Evolutionary conservation across 768 basidiomycete species (phyloP).

Genomic region (Boletus barrowsii): DNA sequence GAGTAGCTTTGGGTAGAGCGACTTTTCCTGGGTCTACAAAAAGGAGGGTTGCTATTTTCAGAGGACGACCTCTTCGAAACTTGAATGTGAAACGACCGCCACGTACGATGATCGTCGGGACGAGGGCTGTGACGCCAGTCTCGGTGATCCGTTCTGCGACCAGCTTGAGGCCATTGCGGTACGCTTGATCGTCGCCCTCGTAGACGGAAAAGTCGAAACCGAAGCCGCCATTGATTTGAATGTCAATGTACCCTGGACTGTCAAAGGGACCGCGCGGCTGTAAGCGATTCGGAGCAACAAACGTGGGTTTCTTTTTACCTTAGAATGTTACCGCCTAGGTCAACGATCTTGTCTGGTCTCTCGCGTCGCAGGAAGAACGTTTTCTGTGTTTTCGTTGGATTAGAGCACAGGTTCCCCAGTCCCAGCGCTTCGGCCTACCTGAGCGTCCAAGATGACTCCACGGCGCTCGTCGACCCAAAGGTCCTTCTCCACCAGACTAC

Average conservation of each 20-base stretch:
- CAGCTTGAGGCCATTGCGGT: constrained; percentile 61
- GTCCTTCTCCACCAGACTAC: constrained; percentile 67
- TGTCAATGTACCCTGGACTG: constrained; percentile 84
- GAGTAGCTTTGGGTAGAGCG: constrained; percentile 69
- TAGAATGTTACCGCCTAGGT: constrained; percentile 74
- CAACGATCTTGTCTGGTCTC: constrained; percentile 60
- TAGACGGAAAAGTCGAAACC: constrained; percentile 86
- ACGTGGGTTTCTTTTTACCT: constrained; percentile 38
- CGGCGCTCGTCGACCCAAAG: constrained; percentile 77
- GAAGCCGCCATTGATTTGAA: constrained; percentile 89
- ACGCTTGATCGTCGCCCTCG: constrained; percentile 64
- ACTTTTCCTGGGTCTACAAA: constrained; percentile 71
- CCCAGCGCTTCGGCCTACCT: constrained; percentile 39
- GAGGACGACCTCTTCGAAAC: background rate
- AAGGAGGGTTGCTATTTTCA: background rate
- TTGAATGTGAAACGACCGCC: background rate
- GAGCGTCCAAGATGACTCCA: constrained; percentile 74
- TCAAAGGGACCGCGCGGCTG: constrained; percentile 1
- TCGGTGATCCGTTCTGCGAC: constrained; percentile 78
- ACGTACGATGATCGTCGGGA: constrained; percentile 72
- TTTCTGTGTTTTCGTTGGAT: constrained; percentile 38
- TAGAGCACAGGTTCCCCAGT: background rate
- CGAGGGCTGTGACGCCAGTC: constrained; percentile 79
- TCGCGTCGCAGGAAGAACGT: constrained; percentile 64
- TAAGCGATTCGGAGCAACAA: constrained; percentile 5